Evolutionary conservation across 1,284 basidiomycete species (phyloP), one percentile per base, ranked within the genome.

Genomic region (Malassezia yamatoensis): DNA sequence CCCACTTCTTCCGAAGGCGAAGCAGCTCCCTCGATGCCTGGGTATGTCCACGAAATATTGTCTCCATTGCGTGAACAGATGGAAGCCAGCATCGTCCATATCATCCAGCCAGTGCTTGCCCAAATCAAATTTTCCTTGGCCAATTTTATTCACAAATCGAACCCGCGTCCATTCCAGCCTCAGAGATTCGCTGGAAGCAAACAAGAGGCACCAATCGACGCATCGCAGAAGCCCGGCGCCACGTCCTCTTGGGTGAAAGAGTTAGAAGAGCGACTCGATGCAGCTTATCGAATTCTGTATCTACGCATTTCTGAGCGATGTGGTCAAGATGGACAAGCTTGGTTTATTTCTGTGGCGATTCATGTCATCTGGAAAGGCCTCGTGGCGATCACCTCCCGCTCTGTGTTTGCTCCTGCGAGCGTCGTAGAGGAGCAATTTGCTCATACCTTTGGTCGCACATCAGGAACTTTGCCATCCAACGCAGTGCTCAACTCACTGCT

Each of bases 301-400:
- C 62, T 70, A 32, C 68, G 71, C 20, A 64, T 74, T 46, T 66
- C 64, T 21, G 68, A 66, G 45, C 57, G 69, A 15, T 70, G 67
- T 33, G 66, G 68, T 16, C 61, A 68, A 34, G 69, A 72, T 48
- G 71, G 71, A 34, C 68, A 70, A 16, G 70, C 65, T 1, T 74
- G 71, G 71, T 72, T 69, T 60, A 70, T 72, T 49, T 69, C 69
- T 8, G 67, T 72, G 5, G 70, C 68, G 16, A 66, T 69, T 20
- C 68, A 74, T 47, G 33, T 63, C 41, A 68, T 74, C 53, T 74
- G 71, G 71, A 74, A 74, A 37, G 71, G 66, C 8, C 60, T 74
- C 4, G 41, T 74, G 44, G 54, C 66, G 39, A 60, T 74, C 34
- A 70, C 68, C 15, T 59, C 69, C 2, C 59, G 66, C 18, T 65